These are phyloP conservation scores for Cladorrhinum sp. DNA, from an alignment of 2,329 filamentous ascomycete species.

Conservation along the genomic window DNA sequence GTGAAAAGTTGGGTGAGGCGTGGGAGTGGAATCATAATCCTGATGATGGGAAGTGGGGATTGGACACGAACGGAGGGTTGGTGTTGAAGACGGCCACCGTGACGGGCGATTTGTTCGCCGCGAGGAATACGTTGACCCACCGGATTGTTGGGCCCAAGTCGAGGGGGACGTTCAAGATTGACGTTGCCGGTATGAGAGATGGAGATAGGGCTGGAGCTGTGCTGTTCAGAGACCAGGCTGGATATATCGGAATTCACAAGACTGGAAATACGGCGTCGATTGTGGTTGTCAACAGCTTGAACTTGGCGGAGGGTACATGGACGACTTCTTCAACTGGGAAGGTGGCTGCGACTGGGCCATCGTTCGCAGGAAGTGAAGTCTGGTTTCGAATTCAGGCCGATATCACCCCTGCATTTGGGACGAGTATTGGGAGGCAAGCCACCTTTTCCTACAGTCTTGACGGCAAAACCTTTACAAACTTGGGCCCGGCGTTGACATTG, in stretches of 20 bases:
- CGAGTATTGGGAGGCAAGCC: conserved; percentile 28
- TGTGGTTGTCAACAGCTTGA: conserved; percentile 30
- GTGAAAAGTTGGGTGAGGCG: conserved; percentile 38
- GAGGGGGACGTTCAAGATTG: conserved; percentile 49
- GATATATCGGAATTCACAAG: conserved; percentile 51
- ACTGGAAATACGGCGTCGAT: conserved; percentile 32
- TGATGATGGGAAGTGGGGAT: conserved; percentile 42
- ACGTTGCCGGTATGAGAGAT: conserved; percentile 46
- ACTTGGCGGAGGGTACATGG: conserved; percentile 33
- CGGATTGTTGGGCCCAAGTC: conserved; percentile 43
- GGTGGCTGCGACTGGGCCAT: conserved; percentile 26
- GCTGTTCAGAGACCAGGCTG: conserved; percentile 50
- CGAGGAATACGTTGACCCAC: conserved; percentile 48
- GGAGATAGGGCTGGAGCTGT: conserved; percentile 53
- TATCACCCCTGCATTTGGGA: conserved; percentile 32
- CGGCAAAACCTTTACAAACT: conserved; percentile 31
- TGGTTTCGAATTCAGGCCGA: conserved; percentile 39
- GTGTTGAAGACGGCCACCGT: conserved; percentile 48
- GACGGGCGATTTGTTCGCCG: conserved; percentile 48
- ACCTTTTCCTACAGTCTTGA: conserved; percentile 45
- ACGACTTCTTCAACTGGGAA: conserved; percentile 31
- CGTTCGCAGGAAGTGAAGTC: conserved; percentile 25
- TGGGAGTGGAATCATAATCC: conserved; percentile 66
- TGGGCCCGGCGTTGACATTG: conserved; percentile 36
- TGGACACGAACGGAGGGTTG: conserved; percentile 37